These are phyloP conservation scores for Carex sylvatica DNA, from an alignment of 202 grass and related monocot species.

Conservation along the genomic window DNA sequence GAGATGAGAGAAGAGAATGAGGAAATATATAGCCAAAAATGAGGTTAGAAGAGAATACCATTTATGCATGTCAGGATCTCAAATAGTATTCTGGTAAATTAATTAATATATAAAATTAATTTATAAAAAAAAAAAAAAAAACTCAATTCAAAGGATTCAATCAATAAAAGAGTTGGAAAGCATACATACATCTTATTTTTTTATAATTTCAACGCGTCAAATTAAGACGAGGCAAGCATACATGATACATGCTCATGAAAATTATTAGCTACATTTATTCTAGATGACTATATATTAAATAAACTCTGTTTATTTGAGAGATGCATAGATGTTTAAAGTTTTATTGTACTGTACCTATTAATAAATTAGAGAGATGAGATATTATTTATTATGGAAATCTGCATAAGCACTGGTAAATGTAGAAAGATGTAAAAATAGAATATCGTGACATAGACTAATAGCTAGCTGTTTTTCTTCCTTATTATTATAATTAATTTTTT, in stretches of 20 bases:
- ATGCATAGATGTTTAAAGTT: too few species aligned
- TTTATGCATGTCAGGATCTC: background rate
- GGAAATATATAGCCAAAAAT: constrained; percentile 26
- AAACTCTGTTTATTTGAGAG: too few species aligned
- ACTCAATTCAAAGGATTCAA: background rate
- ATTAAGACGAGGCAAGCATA: constrained; percentile 23
- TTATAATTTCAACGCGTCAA: constrained; percentile 27
- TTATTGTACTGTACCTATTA: background rate
- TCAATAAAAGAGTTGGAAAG: constrained; percentile 15
- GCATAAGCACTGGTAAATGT: background rate
- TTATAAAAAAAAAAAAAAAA: background rate
- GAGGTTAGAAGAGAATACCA: background rate
- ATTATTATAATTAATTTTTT: background rate
- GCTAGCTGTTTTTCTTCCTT: background rate
- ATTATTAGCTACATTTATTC: too few species aligned
- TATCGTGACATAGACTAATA: constrained; percentile 15
- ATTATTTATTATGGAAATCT: background rate
- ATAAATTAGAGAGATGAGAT: background rate
- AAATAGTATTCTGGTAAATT: background rate
- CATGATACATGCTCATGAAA: too few species aligned
- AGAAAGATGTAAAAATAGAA: background rate
- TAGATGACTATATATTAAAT: too few species aligned
- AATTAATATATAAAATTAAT: background rate
- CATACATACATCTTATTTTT: background rate
- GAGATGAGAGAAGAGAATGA: background rate